A percentile compares a stretch with the other conserved stretches of the same genome.
These are phyloP conservation scores for Favolaschia claudopus DNA, from an alignment of 768 basidiomycete species.

Conservation along the genomic window DNA sequence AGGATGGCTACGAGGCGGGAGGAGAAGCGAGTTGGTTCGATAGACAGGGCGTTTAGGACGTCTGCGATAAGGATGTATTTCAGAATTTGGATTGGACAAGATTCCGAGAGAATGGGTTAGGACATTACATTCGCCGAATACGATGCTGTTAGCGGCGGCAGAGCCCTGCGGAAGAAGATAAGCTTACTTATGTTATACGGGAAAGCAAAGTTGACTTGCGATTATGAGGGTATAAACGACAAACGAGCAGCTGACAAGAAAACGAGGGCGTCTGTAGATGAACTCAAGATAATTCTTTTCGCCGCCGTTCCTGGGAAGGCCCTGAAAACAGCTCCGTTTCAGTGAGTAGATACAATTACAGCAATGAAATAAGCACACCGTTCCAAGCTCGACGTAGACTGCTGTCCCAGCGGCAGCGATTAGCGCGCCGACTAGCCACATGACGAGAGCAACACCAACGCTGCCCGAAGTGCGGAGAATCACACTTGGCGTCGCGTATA, in stretches of 20 bases:
- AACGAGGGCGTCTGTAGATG: conserved; percentile 69
- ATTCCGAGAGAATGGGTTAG: background rate
- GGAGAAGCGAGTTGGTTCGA: conserved; percentile 52
- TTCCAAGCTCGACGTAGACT: conserved; percentile 80
- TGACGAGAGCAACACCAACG: conserved; percentile 68
- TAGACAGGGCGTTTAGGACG: conserved; percentile 59
- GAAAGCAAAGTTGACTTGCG: conserved; percentile 43
- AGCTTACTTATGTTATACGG: background rate
- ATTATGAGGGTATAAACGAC: conserved; percentile 64
- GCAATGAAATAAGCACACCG: conserved; percentile 47
- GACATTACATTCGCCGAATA: conserved; percentile 76
- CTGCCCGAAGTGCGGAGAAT: conserved; percentile 74
- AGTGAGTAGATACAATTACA: background rate
- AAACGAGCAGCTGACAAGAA: conserved; percentile 66
- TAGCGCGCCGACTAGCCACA: conserved; percentile 75
- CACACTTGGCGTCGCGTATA: conserved; percentile 74
- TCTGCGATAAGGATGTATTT: conserved; percentile 49
- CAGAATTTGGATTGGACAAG: background rate
- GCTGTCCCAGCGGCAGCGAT: conserved; percentile 72
- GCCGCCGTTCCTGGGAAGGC: conserved; percentile 73
- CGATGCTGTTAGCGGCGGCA: conserved; percentile 64
- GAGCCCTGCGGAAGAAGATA: conserved; percentile 51
- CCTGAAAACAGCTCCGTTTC: conserved; percentile 42
- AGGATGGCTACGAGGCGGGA: conserved; percentile 61
- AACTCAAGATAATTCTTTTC: conserved; percentile 82